Conservation (phyloP, 306 rosid genomes). For the Fagus crenata region DNA sequence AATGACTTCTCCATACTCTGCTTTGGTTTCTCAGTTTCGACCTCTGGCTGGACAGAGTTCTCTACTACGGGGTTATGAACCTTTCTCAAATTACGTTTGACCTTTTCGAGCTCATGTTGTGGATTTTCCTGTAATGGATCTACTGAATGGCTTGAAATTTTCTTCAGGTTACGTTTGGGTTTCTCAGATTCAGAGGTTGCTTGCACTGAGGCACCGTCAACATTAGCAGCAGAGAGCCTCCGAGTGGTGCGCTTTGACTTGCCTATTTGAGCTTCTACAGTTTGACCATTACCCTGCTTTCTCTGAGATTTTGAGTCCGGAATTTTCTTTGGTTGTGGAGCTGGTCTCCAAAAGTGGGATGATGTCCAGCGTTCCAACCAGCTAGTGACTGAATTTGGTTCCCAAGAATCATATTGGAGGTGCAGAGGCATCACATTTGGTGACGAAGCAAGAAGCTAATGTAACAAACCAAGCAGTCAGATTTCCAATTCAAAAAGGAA, state of each 20-base stretch:
- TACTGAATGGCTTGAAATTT: conserved; percentile 59
- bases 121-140: conserved; percentile 77
- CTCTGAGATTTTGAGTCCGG: conserved; percentile 61
- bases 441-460: conserved; percentile 76
- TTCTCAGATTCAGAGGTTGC: conserved; percentile 76
- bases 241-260: conserved; percentile 72
- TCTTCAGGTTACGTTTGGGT: conserved; percentile 68
- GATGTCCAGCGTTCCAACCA: conserved; percentile 93
- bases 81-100: conserved; percentile 89
- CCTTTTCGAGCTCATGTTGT: conserved; percentile 90
- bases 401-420: conserved; percentile 65
- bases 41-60: conserved; percentile 53
- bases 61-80: conserved; percentile 83
- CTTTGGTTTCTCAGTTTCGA: conserved; percentile 53
- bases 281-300: conserved; percentile 51
- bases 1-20: conserved; percentile 55
- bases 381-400: conserved; percentile 75
- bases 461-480: conserved; percentile 37
- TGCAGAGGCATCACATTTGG: conserved; percentile 61
- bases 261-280: conserved; percentile 58
- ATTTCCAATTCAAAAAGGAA: conserved; percentile 13
- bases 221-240: conserved; percentile 56
- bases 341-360: conserved; percentile 76
- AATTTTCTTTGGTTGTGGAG: conserved; percentile 71
- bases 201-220: conserved; percentile 50